Evolutionary conservation across 2,329 filamentous ascomycete genomes (phyloP).

Genomic region (Cladophialophora yegresii): DNA sequence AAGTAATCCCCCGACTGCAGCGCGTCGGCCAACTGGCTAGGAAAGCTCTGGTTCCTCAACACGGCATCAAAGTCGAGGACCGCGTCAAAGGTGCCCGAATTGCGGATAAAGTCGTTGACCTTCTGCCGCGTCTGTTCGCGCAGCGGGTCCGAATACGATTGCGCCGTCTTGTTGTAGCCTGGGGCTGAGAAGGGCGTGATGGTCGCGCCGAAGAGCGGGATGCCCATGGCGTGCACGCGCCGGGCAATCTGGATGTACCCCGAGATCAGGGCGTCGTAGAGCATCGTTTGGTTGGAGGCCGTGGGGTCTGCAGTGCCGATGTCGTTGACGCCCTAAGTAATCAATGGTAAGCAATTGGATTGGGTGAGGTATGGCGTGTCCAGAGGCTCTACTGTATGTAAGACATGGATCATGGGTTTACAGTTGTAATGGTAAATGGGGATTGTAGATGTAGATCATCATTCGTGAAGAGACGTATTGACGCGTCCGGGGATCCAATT

Average conservation of each 20-base stretch:
- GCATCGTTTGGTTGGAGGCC: conserved; percentile 47
- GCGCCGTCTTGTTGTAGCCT: conserved; percentile 39
- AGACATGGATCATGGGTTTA: too few relatives aligned
- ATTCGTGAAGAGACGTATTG: too few relatives aligned
- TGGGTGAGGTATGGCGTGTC: too few relatives aligned
- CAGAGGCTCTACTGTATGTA: too few relatives aligned
- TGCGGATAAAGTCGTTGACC: conserved; percentile 64
- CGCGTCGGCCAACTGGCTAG: conserved; percentile 52
- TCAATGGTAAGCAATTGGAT: neutral
- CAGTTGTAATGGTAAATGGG: too few relatives aligned
- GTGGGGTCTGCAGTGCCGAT: conserved; percentile 59
- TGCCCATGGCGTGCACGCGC: conserved; percentile 56
- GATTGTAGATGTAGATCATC: too few relatives aligned
- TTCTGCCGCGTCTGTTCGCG: conserved; percentile 59
- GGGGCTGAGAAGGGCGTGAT: conserved; percentile 64
- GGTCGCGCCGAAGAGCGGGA: conserved; percentile 64
- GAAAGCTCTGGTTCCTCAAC: conserved; percentile 54
- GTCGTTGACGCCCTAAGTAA: conserved; percentile 63
- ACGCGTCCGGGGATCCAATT: too few relatives aligned
- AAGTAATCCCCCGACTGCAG: conserved; percentile 67
- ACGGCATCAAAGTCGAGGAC: conserved; percentile 64
- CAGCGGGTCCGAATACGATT: conserved; percentile 55
- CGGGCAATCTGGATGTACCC: conserved; percentile 61
- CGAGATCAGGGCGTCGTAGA: conserved; percentile 57
- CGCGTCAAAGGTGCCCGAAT: conserved; percentile 57